Percentiles rank a stretch among this genome's conserved stretches.
These are phyloP conservation scores for Draba incana DNA, from an alignment of 345 rosid species.

Conservation along the genomic window DNA sequence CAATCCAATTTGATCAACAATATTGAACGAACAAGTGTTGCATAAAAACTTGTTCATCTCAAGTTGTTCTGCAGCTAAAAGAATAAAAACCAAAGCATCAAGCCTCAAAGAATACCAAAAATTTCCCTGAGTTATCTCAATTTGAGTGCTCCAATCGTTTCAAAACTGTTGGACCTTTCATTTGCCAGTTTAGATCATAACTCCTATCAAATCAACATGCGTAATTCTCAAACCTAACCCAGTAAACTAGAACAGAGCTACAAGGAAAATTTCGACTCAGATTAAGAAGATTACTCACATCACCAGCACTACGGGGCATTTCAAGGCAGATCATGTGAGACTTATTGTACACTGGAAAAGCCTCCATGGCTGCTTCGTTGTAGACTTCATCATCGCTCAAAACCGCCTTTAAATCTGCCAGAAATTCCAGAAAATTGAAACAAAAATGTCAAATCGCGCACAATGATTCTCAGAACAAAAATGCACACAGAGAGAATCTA, in stretches of 20 bases:
- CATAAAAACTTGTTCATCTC: neutral
- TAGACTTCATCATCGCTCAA: conserved; percentile 68
- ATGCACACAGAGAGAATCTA: neutral
- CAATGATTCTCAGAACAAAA: conserved; percentile 22
- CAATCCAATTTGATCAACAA: no score
- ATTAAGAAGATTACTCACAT: conserved; percentile 53
- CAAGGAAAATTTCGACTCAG: neutral
- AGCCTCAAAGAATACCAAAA: neutral
- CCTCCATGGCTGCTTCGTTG: conserved; percentile 77
- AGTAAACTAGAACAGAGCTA: conserved; percentile 2
- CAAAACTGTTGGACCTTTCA: no score
- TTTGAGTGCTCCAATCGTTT: neutral
- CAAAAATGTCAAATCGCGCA: neutral
- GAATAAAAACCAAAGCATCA: neutral
- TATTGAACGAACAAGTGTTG: no score
- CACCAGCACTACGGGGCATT: conserved; percentile 66
- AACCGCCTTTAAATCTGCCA: conserved; percentile 76
- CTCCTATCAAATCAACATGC: no score
- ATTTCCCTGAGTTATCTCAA: neutral
- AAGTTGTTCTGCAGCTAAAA: neutral
- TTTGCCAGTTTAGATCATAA: conserved; percentile 10
- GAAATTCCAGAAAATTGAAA: conserved; percentile 9
- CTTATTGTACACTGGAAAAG: conserved; percentile 52
- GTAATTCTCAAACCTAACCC: neutral
- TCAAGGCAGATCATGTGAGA: conserved; percentile 90